A percentile compares a stretch with the other conserved stretches of the same genome.
These are phyloP conservation scores for Lomentospora prolificans DNA, from an alignment of 2,329 filamentous ascomycete genomes.

Conservation along the genomic window DNA sequence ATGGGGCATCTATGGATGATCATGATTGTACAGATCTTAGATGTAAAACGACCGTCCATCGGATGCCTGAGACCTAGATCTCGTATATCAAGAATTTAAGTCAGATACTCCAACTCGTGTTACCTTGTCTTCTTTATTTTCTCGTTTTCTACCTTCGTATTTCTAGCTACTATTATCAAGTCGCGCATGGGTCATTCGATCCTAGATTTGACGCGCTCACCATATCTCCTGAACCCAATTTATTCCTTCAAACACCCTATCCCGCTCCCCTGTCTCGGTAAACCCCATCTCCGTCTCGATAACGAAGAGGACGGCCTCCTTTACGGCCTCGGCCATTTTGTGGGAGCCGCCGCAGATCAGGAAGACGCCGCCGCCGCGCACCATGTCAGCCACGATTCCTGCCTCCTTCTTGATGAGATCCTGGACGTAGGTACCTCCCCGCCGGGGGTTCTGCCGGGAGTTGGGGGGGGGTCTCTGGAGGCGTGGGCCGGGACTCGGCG, in stretches of 20 bases:
- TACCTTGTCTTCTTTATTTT: no score
- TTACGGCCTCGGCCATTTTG: slow-evolving; percentile 48
- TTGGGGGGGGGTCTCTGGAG: slow-evolving; percentile 2
- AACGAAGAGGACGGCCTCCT: slow-evolving; percentile 39
- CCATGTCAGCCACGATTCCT: slow-evolving; percentile 22
- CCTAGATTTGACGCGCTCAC: slow-evolving; percentile 29
- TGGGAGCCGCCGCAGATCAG: slow-evolving; percentile 47
- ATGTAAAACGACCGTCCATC: no score
- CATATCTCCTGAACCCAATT: slow-evolving; percentile 52
- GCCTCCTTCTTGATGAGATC: slow-evolving; percentile 38
- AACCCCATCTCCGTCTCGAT: slow-evolving; percentile 28
- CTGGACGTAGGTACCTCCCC: slow-evolving; percentile 42
- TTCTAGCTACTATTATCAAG: no score
- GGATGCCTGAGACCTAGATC: no score
- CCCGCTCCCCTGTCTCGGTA: slow-evolving; percentile 26
- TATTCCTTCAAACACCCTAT: slow-evolving; percentile 23
- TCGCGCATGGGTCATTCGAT: no score
- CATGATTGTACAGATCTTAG: no score
- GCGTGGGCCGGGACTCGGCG: slow-evolving; percentile 4
- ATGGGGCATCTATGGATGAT: no score
- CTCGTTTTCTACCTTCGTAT: no score
- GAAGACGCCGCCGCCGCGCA: slow-evolving; percentile 34
- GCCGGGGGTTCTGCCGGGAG: slow-evolving; percentile 24
- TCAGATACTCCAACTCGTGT: no score
- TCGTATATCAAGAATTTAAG: no score